Evolutionary conservation across 2,329 filamentous ascomycete genomes (phyloP), one percentile per base, ranked within the genome.

Genomic region (Rutstroemia sp.): DNA sequence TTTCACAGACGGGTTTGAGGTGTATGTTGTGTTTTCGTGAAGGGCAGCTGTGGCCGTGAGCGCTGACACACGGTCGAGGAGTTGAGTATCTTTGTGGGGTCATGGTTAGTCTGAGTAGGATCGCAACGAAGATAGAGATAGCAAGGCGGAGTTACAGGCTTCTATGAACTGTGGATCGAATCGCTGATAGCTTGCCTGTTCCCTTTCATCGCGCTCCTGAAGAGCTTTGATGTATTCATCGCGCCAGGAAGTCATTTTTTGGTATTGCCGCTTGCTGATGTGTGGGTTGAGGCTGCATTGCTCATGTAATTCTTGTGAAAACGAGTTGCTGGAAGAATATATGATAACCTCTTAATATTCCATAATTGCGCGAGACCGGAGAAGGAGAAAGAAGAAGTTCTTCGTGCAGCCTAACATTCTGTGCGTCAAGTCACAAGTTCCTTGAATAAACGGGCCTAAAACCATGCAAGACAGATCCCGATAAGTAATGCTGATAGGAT

Each of bases 151-250:
- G 82, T 63, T 70, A 95, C 92, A 96, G 60, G 88, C 86, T 69
- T 90, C 80, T 66, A 95, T 87, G 59, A 95, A 80, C 52, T 84
- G 79, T 66, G 76, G 75, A 62, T 82, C 81, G 58, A 83, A 75
- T 5, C 78, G 76, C 62, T 75, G 78, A 57, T 76, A 73, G 64
- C 84, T 82, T 57, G 76, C 77, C 67, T 82, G 79, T 67, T 90
- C 87, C 60, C 83, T 79, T 67, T 83, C 79, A 65, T 89, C 88
- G 61, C 84, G 78, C 65, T 87, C 84, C 64, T 83, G 80, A 62
- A 97, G 78, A 62, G 87, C 86, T 60, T 82, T 77, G 60, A 89
- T 77, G 71, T 95, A 96, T 67, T 95, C 88, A 63, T 88, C 84
- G 67, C 86, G 81, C 88, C 92, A 95, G 27, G 67, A 64, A 62